These are phyloP conservation scores for Phaseolus lunatus DNA, from an alignment of 306 rosid species.

Conservation along the genomic window DNA sequence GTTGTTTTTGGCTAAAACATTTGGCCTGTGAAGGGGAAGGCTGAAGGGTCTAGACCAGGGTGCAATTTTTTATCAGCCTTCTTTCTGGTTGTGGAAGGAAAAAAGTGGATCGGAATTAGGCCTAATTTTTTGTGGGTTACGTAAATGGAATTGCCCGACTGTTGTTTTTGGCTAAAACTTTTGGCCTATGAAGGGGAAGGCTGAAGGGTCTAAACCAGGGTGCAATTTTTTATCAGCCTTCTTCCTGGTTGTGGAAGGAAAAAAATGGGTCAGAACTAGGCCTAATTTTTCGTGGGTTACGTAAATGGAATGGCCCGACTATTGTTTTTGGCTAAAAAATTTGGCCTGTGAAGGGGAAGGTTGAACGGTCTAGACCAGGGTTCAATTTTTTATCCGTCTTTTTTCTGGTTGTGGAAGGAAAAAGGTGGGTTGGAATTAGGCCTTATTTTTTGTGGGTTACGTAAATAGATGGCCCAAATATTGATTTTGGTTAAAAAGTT, in stretches of 20 bases:
- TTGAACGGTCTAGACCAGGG: not conserved
- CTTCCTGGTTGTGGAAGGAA: conserved; percentile 19
- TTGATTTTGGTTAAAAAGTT: not conserved
- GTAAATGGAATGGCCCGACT: not conserved
- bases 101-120: too few relatives aligned
- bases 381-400: not conserved
- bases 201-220: not conserved
- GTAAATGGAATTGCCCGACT: too few relatives aligned
- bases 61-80: too few relatives aligned
- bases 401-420: conserved; percentile 19
- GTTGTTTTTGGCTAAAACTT: too few relatives aligned
- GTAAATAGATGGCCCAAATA: not conserved
- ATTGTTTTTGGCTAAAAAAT: not conserved
- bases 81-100: too few relatives aligned
- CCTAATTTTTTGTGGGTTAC: too few relatives aligned
- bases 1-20: too few relatives aligned
- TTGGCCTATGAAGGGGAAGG: too few relatives aligned
- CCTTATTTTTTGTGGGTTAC: not conserved
- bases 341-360: not conserved
- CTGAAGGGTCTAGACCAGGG: too few relatives aligned
- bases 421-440: not conserved
- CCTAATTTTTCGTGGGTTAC: not conserved
- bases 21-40: too few relatives aligned
- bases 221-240: not conserved
- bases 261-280: not conserved